Percentiles rank a stretch among this genome's conserved stretches.
phyloP scores from a whole-genome alignment of 2,329 filamentous ascomycete species.

The Ophiocordyceps polyrhachis-furcata region DNA sequence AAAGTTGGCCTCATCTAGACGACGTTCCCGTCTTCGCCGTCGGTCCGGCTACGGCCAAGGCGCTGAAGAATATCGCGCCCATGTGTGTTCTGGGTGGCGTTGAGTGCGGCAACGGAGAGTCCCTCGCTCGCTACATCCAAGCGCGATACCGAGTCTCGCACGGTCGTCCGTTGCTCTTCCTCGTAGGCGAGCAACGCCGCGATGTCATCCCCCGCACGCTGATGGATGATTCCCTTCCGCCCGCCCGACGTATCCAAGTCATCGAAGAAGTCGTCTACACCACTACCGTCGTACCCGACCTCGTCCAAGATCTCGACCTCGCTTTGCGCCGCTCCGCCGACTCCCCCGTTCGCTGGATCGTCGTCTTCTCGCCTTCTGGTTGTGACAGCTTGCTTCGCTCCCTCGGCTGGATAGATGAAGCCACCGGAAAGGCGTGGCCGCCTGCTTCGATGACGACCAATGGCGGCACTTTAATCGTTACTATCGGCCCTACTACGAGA shows the following conservation, averaged over 20 bases:
- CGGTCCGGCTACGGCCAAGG: slow-evolving; percentile 61
- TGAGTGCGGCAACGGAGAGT: slow-evolving; percentile 71
- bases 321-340: slow-evolving; percentile 27
- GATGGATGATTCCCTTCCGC: slow-evolving; percentile 34
- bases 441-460: slow-evolving; percentile 5
- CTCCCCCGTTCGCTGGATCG: slow-evolving; percentile 42
- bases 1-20: slow-evolving; percentile 32
- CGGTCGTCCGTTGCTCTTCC: slow-evolving; percentile 56
- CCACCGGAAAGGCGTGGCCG: slow-evolving; percentile 19
- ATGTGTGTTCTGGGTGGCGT: slow-evolving; percentile 50
- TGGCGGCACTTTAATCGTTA: slow-evolving; percentile 48
- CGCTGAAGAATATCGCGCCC: slow-evolving; percentile 40
- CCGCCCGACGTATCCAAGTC: slow-evolving; percentile 39
- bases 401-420: slow-evolving; percentile 30
- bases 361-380: slow-evolving; percentile 53
- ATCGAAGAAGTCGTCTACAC: slow-evolving; percentile 74
- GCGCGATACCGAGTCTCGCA: slow-evolving; percentile 45
- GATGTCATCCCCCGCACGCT: slow-evolving; percentile 79
- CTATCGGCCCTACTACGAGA: slow-evolving; percentile 84
- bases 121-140: slow-evolving; percentile 60
- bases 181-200: slow-evolving; percentile 74
- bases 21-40: slow-evolving; percentile 55
- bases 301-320: slow-evolving; percentile 44
- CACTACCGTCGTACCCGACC: slow-evolving; percentile 65
- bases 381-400: slow-evolving; percentile 40